phyloP scores from a whole-genome alignment of 1,284 basidiomycete genomes.

The Puccinia sorghi region DNA sequence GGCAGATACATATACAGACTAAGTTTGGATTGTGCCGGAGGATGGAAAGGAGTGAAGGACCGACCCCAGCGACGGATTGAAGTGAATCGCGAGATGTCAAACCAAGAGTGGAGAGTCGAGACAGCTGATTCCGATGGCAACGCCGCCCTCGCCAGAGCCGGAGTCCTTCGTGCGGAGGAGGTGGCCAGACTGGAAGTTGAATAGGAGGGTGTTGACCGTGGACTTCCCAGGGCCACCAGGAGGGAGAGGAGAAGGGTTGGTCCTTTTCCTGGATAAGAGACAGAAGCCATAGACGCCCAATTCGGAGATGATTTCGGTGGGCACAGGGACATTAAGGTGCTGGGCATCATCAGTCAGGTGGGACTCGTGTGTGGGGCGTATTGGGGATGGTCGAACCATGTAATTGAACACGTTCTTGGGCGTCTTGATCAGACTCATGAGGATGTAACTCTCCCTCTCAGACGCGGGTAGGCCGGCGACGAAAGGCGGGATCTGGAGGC shows the following conservation, averaged over 20 bases:
- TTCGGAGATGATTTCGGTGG: slow-evolving; percentile 77
- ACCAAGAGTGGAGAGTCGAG: slow-evolving; percentile 66
- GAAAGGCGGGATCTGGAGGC: slow-evolving; percentile 69
- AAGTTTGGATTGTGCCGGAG: too few relatives aligned
- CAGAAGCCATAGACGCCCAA: slow-evolving; percentile 88
- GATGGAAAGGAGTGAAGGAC: too few relatives aligned
- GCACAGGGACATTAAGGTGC: slow-evolving; percentile 59
- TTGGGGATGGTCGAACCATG: slow-evolving; percentile 66
- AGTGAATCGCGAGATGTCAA: too few relatives aligned
- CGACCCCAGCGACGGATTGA: too few relatives aligned
- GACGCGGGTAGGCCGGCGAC: slow-evolving; percentile 71
- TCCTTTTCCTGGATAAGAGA: slow-evolving; percentile 65
- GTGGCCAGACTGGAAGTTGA: slow-evolving; percentile 73
- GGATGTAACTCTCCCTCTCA: slow-evolving; percentile 74
- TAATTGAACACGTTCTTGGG: slow-evolving; percentile 70
- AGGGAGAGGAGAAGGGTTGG: background rate
- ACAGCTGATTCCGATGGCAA: slow-evolving; percentile 86
- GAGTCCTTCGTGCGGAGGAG: slow-evolving; percentile 87
- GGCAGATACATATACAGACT: too few relatives aligned
- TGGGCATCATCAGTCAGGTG: too few relatives aligned
- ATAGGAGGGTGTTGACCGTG: slow-evolving; percentile 56
- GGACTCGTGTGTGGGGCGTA: background rate
- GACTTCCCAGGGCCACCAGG: slow-evolving; percentile 55
- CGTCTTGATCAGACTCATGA: slow-evolving; percentile 85
- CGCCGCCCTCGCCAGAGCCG: slow-evolving; percentile 90